These are phyloP conservation scores for Stentor coeruleus DNA, from an alignment of 73 alveolate genomes.

Conservation along the genomic window DNA sequence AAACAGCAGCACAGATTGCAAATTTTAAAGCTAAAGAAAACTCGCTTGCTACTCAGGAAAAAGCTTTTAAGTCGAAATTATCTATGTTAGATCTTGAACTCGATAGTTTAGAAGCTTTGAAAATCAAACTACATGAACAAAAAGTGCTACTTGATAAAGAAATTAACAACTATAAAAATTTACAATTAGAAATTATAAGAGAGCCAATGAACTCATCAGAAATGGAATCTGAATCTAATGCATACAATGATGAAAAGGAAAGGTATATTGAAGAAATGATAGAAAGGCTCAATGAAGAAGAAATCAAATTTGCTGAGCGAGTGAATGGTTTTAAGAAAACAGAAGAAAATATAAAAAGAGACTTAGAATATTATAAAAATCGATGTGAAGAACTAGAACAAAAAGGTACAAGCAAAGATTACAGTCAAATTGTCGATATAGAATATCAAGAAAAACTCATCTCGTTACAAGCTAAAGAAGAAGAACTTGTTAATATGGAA, in stretches of 20 bases:
- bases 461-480: background rate
- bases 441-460: background rate
- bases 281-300: constrained; percentile 5
- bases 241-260: constrained; percentile 8
- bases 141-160: background rate
- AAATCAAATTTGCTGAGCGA: background rate
- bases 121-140: background rate
- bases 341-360: background rate
- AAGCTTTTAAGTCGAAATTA: background rate
- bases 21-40: background rate
- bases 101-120: background rate
- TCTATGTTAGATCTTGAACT: background rate
- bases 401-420: background rate
- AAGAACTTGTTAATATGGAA: background rate
- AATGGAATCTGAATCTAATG: background rate
- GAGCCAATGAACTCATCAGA: background rate
- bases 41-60: background rate
- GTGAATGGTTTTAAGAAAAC: background rate
- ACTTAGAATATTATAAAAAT: background rate
- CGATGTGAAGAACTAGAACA: constrained; percentile 10
- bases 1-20: background rate
- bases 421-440: background rate
- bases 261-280: background rate
- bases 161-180: background rate
- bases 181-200: background rate